phyloP scores from a whole-genome alignment of 2,329 filamentous ascomycete species.

The Westerdykella ornata region DNA sequence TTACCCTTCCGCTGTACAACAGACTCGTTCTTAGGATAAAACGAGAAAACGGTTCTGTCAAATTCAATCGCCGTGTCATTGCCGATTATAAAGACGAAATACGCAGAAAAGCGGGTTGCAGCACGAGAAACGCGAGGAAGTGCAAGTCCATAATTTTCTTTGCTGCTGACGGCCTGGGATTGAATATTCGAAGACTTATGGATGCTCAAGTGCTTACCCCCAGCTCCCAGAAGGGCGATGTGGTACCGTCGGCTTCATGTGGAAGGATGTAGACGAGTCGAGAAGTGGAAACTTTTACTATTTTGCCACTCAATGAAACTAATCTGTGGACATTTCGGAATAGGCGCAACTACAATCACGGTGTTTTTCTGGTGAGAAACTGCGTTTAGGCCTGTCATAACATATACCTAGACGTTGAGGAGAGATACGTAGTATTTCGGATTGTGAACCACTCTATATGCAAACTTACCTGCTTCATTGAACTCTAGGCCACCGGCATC shows the following conservation, averaged over 20 bases:
- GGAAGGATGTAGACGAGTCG: conserved; percentile 41
- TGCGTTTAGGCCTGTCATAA: no score
- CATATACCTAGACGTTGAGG: no score
- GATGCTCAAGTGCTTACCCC: conserved; percentile 41
- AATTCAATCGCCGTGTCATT: conserved; percentile 39
- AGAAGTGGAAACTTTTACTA: conserved; percentile 43
- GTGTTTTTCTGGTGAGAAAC: no score
- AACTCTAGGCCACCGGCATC: conserved; percentile 36
- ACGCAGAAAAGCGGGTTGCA: conserved; percentile 32
- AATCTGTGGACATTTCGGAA: no score
- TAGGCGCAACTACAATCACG: no score
- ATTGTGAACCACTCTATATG: conserved; percentile 46
- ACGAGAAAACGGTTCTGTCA: conserved; percentile 39
- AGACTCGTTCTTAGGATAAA: conserved; percentile 50
- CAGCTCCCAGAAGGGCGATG: conserved; percentile 36
- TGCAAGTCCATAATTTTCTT: conserved; percentile 41
- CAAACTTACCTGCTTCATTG: neutral
- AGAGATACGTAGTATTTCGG: conserved; percentile 46
- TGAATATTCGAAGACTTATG: conserved; percentile 42
- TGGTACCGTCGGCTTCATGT: conserved; percentile 39
- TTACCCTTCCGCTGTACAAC: conserved; percentile 51
- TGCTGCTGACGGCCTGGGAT: conserved; percentile 40
- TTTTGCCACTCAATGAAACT: no score
- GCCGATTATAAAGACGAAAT: conserved; percentile 42
- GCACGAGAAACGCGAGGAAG: conserved; percentile 36